Evolutionary conservation across 192 early-diverging fungal genomes (phyloP).

Genomic region (Podochytrium sp.): DNA sequence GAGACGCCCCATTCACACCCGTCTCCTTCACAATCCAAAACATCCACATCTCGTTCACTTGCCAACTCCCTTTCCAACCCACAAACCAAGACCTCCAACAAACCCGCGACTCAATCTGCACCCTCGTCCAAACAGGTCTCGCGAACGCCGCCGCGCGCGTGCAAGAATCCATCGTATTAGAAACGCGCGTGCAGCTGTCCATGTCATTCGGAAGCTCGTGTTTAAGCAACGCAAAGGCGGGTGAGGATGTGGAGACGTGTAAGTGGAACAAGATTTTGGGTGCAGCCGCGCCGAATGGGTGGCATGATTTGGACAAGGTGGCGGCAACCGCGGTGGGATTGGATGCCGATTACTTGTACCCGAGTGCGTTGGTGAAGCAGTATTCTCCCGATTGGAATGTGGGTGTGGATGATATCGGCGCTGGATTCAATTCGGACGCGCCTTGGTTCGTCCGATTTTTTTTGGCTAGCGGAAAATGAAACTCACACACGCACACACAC

Average conservation of each 20-base stretch:
- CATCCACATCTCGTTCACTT: not conserved
- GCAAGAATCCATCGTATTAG: slow-evolving; percentile 30
- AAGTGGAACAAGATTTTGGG: slow-evolving; percentile 33
- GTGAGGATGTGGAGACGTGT: not conserved
- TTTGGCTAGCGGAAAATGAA: too few species aligned
- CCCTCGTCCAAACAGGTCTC: slow-evolving; percentile 7
- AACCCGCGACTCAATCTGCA: not conserved
- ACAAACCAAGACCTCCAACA: not conserved
- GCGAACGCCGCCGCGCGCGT: slow-evolving; percentile 20
- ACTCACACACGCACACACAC: too few species aligned
- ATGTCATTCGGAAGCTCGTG: slow-evolving; percentile 33
- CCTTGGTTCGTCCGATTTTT: too few species aligned
- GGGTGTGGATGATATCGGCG: slow-evolving; percentile 19
- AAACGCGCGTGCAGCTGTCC: slow-evolving; percentile 17
- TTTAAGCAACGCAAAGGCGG: not conserved
- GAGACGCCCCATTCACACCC: not conserved
- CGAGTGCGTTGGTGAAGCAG: slow-evolving; percentile 37
- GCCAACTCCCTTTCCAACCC: slow-evolving; percentile 11
- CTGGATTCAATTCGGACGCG: slow-evolving; percentile 44
- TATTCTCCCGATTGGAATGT: slow-evolving; percentile 32
- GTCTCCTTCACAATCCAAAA: not conserved
- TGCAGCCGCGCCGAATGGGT: slow-evolving; percentile 34
- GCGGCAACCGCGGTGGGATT: slow-evolving; percentile 29
- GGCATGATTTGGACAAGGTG: slow-evolving; percentile 16
- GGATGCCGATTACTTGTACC: slow-evolving; percentile 41